Evolutionary conservation across 164 flowering plant genomes (phyloP).

Genomic region (Saururus chinensis): DNA sequence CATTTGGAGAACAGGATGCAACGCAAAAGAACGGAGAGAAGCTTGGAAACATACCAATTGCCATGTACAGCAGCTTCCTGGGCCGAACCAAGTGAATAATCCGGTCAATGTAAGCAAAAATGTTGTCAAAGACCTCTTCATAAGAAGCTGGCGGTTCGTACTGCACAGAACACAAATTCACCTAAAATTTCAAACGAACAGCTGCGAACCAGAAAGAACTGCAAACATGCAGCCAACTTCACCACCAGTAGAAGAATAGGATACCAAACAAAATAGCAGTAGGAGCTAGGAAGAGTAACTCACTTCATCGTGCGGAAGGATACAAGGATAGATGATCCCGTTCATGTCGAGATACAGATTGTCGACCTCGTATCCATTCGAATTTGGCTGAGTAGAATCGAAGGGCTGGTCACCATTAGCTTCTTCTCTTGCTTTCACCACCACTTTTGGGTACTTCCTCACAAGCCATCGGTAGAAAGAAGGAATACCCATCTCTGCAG

Average conservation of each 20-base stretch:
- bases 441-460: slow-evolving; percentile 20
- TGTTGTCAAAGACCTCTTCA: slow-evolving; percentile 32
- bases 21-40: no score
- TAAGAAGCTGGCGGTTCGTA: slow-evolving; percentile 23
- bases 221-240: no score
- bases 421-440: slow-evolving; percentile 27
- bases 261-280: no score
- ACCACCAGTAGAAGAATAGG: no score
- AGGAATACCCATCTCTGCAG: slow-evolving; percentile 40
- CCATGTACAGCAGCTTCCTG: slow-evolving; percentile 37
- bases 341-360: slow-evolving; percentile 49
- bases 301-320: slow-evolving; percentile 32
- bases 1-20: no score
- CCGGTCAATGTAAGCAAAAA: slow-evolving; percentile 36
- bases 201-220: no score
- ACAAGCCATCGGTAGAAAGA: slow-evolving; percentile 39
- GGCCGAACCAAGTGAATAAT: slow-evolving; percentile 36
- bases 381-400: slow-evolving; percentile 23
- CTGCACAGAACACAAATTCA: not conserved
- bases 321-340: slow-evolving; percentile 53
- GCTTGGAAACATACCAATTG: slow-evolving; percentile 30
- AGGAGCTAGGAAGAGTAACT: no score
- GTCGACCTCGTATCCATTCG: slow-evolving; percentile 42
- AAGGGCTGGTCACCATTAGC: slow-evolving; percentile 6
- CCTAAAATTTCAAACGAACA: no score